Evolutionary conservation across 371 early-diverging fungal genomes (phyloP).

Genomic region (Mortierella sp.): DNA sequence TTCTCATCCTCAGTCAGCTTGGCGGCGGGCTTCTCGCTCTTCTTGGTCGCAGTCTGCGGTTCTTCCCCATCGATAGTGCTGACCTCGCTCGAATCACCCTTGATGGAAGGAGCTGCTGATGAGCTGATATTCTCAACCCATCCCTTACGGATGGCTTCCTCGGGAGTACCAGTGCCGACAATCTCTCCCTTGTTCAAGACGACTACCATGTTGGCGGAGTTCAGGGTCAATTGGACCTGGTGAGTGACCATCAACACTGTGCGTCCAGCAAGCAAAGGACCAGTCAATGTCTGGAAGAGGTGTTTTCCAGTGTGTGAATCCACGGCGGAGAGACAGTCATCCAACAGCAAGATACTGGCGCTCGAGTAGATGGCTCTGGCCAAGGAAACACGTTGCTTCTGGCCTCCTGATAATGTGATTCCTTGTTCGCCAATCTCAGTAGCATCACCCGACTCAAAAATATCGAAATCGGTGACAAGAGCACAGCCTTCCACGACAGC

Average conservation of each 20-base stretch:
- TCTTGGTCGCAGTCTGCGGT: slow-evolving; percentile 34
- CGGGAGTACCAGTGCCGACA: slow-evolving; percentile 56
- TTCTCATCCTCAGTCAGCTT: slow-evolving; percentile 76
- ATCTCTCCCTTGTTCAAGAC: slow-evolving; percentile 72
- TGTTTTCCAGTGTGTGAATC: slow-evolving; percentile 91
- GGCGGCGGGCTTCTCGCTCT: slow-evolving; percentile 48
- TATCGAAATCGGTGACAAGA: slow-evolving; percentile 77
- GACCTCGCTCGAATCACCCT: slow-evolving; percentile 25
- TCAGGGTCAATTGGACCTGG: slow-evolving; percentile 80
- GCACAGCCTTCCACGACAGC: slow-evolving; percentile 73
- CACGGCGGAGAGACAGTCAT: slow-evolving; percentile 87
- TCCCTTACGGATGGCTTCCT: slow-evolving; percentile 55
- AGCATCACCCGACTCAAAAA: slow-evolving; percentile 84
- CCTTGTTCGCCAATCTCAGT: slow-evolving; percentile 95
- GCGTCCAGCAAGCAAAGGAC: slow-evolving; percentile 75
- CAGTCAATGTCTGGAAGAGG: slow-evolving; percentile 73
- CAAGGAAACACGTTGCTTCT: slow-evolving; percentile 82
- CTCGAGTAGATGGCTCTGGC: slow-evolving; percentile 87
- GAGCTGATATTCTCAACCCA: slow-evolving; percentile 60
- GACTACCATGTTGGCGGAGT: slow-evolving; percentile 70
- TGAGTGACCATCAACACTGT: slow-evolving; percentile 92
- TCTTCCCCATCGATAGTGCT: slow-evolving; percentile 23
- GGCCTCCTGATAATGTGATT: slow-evolving; percentile 81
- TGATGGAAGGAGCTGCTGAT: not conserved
- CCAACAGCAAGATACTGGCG: slow-evolving; percentile 78